A percentile compares a stretch with the other conserved stretches of the same genome.
These are phyloP conservation scores for Aspergillus ustus DNA, from an alignment of 2,329 filamentous ascomycete genomes.

Conservation along the genomic window DNA sequence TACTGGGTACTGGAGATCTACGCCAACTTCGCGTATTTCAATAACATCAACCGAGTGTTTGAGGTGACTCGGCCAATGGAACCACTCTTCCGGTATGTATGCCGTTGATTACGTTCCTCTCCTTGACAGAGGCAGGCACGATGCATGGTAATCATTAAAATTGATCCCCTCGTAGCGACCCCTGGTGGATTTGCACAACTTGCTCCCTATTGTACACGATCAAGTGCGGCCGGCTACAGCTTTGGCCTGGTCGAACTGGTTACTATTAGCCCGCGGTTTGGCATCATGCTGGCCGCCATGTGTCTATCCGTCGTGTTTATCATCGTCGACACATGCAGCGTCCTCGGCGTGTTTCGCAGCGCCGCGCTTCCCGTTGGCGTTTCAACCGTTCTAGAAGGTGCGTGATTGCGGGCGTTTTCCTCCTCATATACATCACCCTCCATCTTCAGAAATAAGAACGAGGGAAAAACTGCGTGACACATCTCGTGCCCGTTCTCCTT, in stretches of 20 bases:
- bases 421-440: background rate
- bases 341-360: constrained; percentile 54
- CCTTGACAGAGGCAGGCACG: no score
- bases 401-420: background rate
- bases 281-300: constrained; percentile 66
- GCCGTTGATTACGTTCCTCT: no score
- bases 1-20: constrained; percentile 71
- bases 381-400: constrained; percentile 68
- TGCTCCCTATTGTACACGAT: constrained; percentile 66
- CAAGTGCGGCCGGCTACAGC: constrained; percentile 62
- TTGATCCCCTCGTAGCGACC: constrained; percentile 51
- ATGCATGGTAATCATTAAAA: no score
- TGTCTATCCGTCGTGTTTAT: constrained; percentile 64
- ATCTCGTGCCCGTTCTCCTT: constrained; percentile 51
- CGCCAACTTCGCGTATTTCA: constrained; percentile 68
- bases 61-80: constrained; percentile 62
- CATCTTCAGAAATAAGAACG: background rate
- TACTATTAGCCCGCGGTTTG: constrained; percentile 66
- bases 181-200: constrained; percentile 71
- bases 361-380: constrained; percentile 56
- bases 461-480: background rate
- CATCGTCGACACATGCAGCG: constrained; percentile 64
- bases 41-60: constrained; percentile 59
- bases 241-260: constrained; percentile 63
- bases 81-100: constrained; percentile 58